These are phyloP conservation scores for Mucor saturninus DNA, from an alignment of 371 early-diverging fungal species.

Conservation along the genomic window DNA sequence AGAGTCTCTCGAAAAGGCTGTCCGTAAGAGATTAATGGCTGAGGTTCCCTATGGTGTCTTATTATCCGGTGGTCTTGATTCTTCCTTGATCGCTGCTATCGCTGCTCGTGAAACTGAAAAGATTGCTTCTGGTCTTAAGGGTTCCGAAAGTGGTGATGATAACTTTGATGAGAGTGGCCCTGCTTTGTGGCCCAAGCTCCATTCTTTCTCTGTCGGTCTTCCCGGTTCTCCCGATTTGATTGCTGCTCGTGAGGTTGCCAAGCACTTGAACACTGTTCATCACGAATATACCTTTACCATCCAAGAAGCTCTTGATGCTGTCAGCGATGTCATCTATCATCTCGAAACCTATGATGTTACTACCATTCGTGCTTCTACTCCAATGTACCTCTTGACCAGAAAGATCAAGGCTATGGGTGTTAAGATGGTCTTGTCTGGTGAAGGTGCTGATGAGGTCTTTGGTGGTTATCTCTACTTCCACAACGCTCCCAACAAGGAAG, in stretches of 20 bases:
- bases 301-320: constrained; percentile 94
- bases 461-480: constrained; percentile 98
- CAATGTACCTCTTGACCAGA: constrained; percentile 94
- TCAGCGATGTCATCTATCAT: constrained; percentile 94
- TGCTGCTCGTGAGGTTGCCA: constrained; percentile 90
- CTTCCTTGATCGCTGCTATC: constrained; percentile 92
- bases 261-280: constrained; percentile 89
- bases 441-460: constrained; percentile 96
- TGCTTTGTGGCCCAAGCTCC: constrained; percentile 81
- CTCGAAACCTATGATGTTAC: constrained; percentile 99
- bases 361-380: constrained; percentile 96
- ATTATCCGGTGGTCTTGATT: constrained; percentile 94
- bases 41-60: constrained; percentile 98
- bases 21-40: constrained; percentile 94
- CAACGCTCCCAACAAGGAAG: constrained; percentile 80
- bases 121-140: constrained; percentile 39
- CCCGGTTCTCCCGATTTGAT: constrained; percentile 93
- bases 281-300: constrained; percentile 94
- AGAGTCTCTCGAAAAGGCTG: constrained; percentile 80
- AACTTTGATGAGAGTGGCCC: constrained; percentile 73
- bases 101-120: constrained; percentile 82
- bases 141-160: constrained; percentile 47
- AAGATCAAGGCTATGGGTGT: constrained; percentile 97
- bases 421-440: constrained; percentile 98
- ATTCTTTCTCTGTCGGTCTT: constrained; percentile 96